Conservation (phyloP, 805 yeast species). For the Wickerhamiella nectarea region DNA sequence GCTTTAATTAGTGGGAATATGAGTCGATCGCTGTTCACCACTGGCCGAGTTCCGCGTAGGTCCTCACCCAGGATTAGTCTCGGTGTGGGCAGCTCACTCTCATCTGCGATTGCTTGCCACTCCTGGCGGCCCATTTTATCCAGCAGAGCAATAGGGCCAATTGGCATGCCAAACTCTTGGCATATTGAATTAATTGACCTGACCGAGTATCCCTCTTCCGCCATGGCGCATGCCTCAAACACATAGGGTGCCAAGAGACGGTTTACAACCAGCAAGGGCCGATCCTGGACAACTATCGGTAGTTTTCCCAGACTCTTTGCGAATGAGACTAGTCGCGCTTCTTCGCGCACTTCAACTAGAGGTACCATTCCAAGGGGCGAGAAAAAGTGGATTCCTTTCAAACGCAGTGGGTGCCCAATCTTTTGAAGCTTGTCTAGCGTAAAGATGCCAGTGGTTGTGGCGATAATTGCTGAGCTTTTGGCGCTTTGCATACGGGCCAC, state of each 20-base stretch:
- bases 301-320: conserved; percentile 2
- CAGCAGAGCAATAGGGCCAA: neutral
- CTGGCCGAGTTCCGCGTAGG: neutral
- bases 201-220: conserved; percentile 84
- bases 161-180: conserved; percentile 5
- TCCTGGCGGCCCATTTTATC: neutral
- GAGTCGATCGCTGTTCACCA: neutral
- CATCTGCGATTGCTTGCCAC: conserved; percentile 2
- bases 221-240: conserved; percentile 82
- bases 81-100: neutral
- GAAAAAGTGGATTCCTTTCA: conserved; percentile 6
- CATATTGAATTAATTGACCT: conserved; percentile 17
- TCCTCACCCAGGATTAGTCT: neutral
- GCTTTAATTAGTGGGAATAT: neutral
- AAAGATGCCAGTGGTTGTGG: conserved; percentile 3
- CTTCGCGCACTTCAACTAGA: conserved; percentile 4
- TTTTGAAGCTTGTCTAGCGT: neutral
- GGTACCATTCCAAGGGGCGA: conserved; percentile 3
- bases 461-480: neutral
- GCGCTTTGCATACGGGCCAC: neutral
- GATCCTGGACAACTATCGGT: neutral
- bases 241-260: conserved; percentile 23
- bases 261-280: conserved; percentile 1
- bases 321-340: conserved; percentile 4
- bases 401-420: neutral